These are phyloP conservation scores for Clonostachys sp. DNA, from an alignment of 2,329 filamentous ascomycete species.

Conservation along the genomic window DNA sequence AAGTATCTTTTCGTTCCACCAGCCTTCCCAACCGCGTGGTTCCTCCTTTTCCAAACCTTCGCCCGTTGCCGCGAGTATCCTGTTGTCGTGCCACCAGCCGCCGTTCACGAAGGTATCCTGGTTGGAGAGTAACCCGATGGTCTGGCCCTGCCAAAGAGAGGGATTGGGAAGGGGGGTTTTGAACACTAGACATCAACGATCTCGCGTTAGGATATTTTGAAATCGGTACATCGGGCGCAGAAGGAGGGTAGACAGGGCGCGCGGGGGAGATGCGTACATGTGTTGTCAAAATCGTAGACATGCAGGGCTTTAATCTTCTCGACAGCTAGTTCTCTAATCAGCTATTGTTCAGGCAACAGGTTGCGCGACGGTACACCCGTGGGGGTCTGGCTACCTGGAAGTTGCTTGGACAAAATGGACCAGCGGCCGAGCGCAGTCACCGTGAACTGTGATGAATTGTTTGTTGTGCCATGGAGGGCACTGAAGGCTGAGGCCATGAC, in stretches of 20 bases:
- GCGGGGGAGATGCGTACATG: slow-evolving; percentile 48
- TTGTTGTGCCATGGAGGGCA: slow-evolving; percentile 24
- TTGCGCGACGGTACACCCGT: background rate
- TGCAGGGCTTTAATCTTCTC: slow-evolving; percentile 75
- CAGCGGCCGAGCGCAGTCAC: slow-evolving; percentile 76
- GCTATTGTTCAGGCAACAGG: slow-evolving; percentile 4
- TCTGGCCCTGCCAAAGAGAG: slow-evolving; percentile 76
- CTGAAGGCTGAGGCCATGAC: slow-evolving; percentile 31
- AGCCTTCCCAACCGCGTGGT: slow-evolving; percentile 77
- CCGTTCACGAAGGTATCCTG: slow-evolving; percentile 76
- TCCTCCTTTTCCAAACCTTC: slow-evolving; percentile 81
- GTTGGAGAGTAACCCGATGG: slow-evolving; percentile 71
- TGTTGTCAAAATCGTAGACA: slow-evolving; percentile 98
- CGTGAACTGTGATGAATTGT: slow-evolving; percentile 38
- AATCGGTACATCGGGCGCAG: no score
- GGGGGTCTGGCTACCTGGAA: slow-evolving; percentile 51
- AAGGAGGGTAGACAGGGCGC: background rate
- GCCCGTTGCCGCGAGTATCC: slow-evolving; percentile 81
- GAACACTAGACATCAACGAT: slow-evolving; percentile 59
- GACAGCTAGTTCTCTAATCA: slow-evolving; percentile 35
- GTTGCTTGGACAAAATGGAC: slow-evolving; percentile 70
- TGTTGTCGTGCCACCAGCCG: slow-evolving; percentile 95
- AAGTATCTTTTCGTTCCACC: slow-evolving; percentile 93
- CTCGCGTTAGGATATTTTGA: background rate
- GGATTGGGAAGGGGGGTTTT: slow-evolving; percentile 85